Percentiles rank a stretch among this genome's conserved stretches.
Evolutionary conservation across 2,329 filamentous ascomycete genomes (phyloP).

Genomic region (Trichophyton rubrum): DNA sequence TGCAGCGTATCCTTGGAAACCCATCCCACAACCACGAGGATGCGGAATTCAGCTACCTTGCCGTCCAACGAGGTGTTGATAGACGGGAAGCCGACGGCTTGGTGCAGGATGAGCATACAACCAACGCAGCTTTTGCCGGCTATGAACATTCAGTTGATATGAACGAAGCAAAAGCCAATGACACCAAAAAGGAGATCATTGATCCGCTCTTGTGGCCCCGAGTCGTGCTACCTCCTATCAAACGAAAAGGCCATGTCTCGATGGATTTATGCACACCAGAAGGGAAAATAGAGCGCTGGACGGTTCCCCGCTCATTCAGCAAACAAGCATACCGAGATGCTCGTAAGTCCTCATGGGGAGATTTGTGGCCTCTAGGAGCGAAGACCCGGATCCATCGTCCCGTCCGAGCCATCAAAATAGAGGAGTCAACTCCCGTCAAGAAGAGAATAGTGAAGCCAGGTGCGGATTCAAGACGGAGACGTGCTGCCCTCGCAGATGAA

Average conservation of each 20-base stretch:
- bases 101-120: conserved; percentile 44
- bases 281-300: conserved; percentile 85
- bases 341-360: conserved; percentile 80
- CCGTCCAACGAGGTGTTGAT: conserved; percentile 64
- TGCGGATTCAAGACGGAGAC: background rate
- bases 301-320: conserved; percentile 68
- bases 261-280: conserved; percentile 82
- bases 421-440: background rate
- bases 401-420: conserved; percentile 12
- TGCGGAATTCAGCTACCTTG: conserved; percentile 78
- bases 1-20: conserved; percentile 60
- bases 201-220: conserved; percentile 63
- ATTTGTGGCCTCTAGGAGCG: conserved; percentile 87
- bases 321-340: conserved; percentile 82
- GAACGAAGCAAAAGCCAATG: conserved; percentile 6
- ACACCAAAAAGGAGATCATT: conserved; percentile 14
- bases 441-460: background rate
- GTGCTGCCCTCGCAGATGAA: background rate
- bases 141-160: conserved; percentile 42
- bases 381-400: conserved; percentile 61
- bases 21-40: conserved; percentile 73
- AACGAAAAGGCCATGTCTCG: conserved; percentile 75
- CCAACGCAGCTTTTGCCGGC: conserved; percentile 57
- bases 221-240: conserved; percentile 65
- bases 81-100: conserved; percentile 34